Base-by-base conservation (phyloP, 2,329 filamentous ascomycete species). In the Diaporthe humulicola region DNA sequence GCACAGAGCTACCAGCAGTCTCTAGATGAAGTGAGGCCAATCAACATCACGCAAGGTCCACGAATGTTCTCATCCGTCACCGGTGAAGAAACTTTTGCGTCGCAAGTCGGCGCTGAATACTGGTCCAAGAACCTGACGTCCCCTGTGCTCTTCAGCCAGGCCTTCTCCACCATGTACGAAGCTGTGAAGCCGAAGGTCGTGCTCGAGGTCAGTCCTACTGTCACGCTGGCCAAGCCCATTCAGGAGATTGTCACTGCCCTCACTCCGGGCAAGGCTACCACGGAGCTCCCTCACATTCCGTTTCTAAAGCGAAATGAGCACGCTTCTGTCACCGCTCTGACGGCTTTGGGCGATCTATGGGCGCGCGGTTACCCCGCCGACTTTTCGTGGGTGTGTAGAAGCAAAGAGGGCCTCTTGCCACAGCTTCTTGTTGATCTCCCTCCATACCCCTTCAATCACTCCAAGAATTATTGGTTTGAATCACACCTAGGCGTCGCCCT, bases 381-480 rank as follows among this genome's bases (percentile, higher is more conserved):
- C 28, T 80, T 87, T 77, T 76, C 81, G 6, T 78, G 78, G 19
- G 77, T 83, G 28, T 77, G 82, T 28, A 77, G 22, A 25, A 74
- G 74, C 56, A 73, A 71, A 36, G 71, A 76, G 42, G 75, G 74
- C 4, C 10, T 33, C 12, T 38, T 74, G 36, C 75, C 75, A 14
- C 28, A 79, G 70, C 74, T 85, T 28, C 80, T 90, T 4, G 77
- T 82, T 1, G 85, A 87, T 74, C 79, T 91, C 42, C 89, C 89
- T 2, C 82, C 84, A 0, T 90, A 90, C 75, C 84, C 87, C 3
- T 91, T 89, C 88, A 89, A 90, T 40, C 89, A 90, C 74, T 80
- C 82, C 36, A 87, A 85, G 36, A 81, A 79, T 1, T 89, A 90
- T 78, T 90, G 89, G 89, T 85, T 88, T 75, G 89, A 91, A 74